These are phyloP conservation scores for Clausena lansium DNA, from an alignment of 345 rosid genomes.

Conservation along the genomic window DNA sequence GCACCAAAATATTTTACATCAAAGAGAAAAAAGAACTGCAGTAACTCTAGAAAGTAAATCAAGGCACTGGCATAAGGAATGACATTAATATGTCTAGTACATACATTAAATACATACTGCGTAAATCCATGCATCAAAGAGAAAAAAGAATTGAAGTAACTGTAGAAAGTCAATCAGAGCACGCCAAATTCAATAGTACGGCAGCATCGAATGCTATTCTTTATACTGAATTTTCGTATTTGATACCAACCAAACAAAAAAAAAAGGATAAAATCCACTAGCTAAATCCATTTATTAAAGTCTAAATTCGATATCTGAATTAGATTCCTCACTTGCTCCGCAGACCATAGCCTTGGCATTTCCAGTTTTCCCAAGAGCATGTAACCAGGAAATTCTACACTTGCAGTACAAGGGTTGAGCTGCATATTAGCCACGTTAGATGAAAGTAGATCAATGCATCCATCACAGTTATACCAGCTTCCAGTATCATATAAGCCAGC, in stretches of 20 bases:
- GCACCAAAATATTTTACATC: background rate
- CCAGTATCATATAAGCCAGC: slow-evolving; percentile 75
- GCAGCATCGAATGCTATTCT: background rate
- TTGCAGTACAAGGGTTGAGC: slow-evolving; percentile 36
- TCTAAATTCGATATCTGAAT: slow-evolving; percentile 3
- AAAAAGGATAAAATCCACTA: background rate
- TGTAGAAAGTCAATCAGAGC: background rate
- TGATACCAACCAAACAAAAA: background rate
- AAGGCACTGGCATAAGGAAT: background rate
- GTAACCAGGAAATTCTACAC: slow-evolving; percentile 70
- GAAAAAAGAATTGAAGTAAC: no score
- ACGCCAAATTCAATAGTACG: background rate
- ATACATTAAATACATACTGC: background rate
- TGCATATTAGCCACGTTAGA: slow-evolving; percentile 60
- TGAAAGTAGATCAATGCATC: slow-evolving; percentile 45
- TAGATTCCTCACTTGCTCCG: slow-evolving; percentile 71
- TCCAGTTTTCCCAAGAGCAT: slow-evolving; percentile 70
- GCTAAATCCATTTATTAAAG: background rate
- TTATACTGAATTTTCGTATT: background rate
- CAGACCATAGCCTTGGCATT: slow-evolving; percentile 91
- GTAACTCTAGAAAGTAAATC: background rate
- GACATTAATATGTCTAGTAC: background rate
- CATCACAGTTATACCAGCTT: slow-evolving; percentile 53
- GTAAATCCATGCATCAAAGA: background rate
- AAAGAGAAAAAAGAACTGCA: background rate